phyloP scores from a whole-genome alignment of 176 grass and related monocot species.

The Microstegium vimineum region DNA sequence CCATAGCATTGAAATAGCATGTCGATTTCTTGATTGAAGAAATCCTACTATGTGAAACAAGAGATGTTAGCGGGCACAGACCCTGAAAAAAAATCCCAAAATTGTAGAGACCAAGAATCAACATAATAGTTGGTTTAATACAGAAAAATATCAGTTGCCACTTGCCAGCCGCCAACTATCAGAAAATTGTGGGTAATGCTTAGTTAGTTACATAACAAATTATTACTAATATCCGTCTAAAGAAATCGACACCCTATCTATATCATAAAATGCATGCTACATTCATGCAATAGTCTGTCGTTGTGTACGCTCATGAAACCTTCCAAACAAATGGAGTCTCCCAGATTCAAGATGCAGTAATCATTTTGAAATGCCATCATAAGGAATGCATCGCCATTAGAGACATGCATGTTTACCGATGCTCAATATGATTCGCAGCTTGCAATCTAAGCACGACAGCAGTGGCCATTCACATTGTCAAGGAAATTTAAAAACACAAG shows the following conservation, averaged over 20 bases:
- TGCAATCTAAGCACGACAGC: background rate
- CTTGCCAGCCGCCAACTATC: too few species aligned
- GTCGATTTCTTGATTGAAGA: background rate
- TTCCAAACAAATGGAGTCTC: conserved; percentile 10
- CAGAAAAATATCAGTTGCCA: background rate
- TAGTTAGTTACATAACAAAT: background rate
- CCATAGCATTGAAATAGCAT: background rate
- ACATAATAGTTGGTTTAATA: background rate
- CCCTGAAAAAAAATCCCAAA: background rate
- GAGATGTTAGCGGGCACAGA: background rate
- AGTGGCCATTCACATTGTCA: background rate
- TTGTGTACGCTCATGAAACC: conserved; percentile 4
- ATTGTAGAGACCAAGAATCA: background rate
- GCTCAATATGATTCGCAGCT: background rate
- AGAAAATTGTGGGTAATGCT: background rate
- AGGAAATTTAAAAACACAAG: background rate
- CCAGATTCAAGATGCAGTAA: conserved; percentile 19
- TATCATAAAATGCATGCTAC: background rate
- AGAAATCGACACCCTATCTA: background rate
- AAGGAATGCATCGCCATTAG: background rate
- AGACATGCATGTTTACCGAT: background rate
- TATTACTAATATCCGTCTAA: background rate
- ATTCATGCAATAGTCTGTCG: background rate
- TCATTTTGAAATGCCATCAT: background rate
- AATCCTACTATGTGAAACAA: background rate